These are phyloP conservation scores for Trypanosoma vivax DNA, from an alignment of 208 protist genomes.

Conservation along the genomic window DNA sequence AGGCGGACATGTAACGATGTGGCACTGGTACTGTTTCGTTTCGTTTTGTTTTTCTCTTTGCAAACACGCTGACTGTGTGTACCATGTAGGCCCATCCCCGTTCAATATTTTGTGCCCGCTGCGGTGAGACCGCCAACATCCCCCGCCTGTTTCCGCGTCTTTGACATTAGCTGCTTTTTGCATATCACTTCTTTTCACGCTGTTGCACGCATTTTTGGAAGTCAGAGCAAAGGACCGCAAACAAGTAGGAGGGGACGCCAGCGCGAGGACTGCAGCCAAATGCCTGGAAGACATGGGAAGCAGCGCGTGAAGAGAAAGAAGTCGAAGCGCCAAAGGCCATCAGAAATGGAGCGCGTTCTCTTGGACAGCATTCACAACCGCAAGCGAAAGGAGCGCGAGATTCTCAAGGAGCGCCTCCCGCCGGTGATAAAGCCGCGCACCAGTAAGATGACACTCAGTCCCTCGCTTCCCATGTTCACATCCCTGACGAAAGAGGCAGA, in stretches of 20 bases:
- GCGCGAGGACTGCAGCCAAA: constrained; percentile 12
- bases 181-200: neutral
- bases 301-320: constrained; percentile 87
- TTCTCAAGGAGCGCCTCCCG: constrained; percentile 74
- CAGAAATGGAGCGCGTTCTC: constrained; percentile 83
- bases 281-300: constrained; percentile 85
- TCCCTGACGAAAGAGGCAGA: neutral
- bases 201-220: neutral
- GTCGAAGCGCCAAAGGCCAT: constrained; percentile 68
- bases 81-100: too few relatives aligned
- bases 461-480: constrained; percentile 80
- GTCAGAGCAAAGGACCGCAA: neutral
- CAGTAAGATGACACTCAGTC: constrained; percentile 50
- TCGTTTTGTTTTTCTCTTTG: too few relatives aligned
- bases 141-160: neutral
- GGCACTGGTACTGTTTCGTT: too few relatives aligned
- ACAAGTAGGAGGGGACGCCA: neutral
- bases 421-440: constrained; percentile 49
- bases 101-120: neutral
- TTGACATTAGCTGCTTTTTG: too few relatives aligned
- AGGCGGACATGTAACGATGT: too few relatives aligned
- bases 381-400: constrained; percentile 68
- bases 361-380: constrained; percentile 87
- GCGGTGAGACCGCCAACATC: neutral
- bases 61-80: too few relatives aligned